Evolutionary conservation across 192 early-diverging fungal species (phyloP), one percentile per base, ranked within the genome.

Genomic region (Podila minutissima): DNA sequence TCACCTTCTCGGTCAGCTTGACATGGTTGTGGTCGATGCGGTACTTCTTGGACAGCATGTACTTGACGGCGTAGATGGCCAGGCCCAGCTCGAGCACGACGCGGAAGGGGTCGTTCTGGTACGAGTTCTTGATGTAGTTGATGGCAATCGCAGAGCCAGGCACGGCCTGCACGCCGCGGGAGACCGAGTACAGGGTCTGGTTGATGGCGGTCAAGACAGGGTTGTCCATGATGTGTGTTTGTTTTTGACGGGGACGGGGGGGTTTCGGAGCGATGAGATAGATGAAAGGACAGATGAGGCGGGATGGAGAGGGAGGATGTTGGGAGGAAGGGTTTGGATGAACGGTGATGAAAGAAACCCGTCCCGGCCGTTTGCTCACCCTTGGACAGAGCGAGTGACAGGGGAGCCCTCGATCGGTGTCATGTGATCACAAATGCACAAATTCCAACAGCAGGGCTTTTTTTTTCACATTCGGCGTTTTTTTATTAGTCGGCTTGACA

Each of bases 21-120:
- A 97, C 89, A 51, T 93, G 86, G 66, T 92, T 92, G 62, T 85
- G 87, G 77, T 93, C 95, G 41, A 90, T 90, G 69, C 92, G 91
- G 74, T 95, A 93, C 72, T 92, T 93, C 72, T 92, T 94, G 60
- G 91, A 88, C 62, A 93, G 85, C 78, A 96, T 90, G 85, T 97
- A 97, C 91, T 94, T 94, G 74, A 95, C 84, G 72, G 95, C 94
- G 74, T 96, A 97, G 59, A 92, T 84, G 59, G 97, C 90, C 62
- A 99, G 83, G 35, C 92, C 88, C 13, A 93, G 79, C 67, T 99
- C 97, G n/a, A 99, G 88, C n/a, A 55, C 53, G 22, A 55, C 53
- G 24, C 53, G 53, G 53, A 55, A 55, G 24, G 20, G 53, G 53
- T 55, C 97, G 82, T 99, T 89, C 24, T 55, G 53, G 53, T 55